Conservation (phyloP, 2,329 filamentous ascomycete species). For the Fusarium stilboides region DNA sequence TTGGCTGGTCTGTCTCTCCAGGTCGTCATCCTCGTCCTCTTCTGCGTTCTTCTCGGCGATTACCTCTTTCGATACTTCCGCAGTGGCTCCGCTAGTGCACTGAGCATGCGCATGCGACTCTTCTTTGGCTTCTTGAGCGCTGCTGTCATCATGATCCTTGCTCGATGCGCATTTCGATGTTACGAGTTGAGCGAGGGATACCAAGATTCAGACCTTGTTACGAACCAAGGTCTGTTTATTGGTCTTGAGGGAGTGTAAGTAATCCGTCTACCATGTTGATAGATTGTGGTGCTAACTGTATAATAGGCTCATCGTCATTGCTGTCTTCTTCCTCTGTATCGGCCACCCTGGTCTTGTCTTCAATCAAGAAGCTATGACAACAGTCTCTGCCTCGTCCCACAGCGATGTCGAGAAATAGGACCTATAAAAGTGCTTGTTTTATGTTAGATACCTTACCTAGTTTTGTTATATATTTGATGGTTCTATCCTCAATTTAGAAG, state of each 20-base stretch:
- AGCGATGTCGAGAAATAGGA: slow-evolving; percentile 28
- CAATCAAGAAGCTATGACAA: slow-evolving; percentile 11
- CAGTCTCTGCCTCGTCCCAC: slow-evolving; percentile 10
- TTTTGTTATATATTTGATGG: too few relatives aligned
- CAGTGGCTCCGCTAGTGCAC: slow-evolving; percentile 19
- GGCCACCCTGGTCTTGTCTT: slow-evolving; percentile 57
- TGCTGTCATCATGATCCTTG: slow-evolving; percentile 72
- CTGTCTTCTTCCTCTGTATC: slow-evolving; percentile 56
- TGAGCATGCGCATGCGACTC: slow-evolving; percentile 49
- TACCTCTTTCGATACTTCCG: slow-evolving; percentile 62
- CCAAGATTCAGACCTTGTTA: slow-evolving; percentile 66
- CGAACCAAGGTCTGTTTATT: slow-evolving; percentile 67
- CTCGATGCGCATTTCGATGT: slow-evolving; percentile 74
- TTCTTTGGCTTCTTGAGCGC: slow-evolving; percentile 68
- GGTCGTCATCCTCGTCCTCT: slow-evolving; percentile 68
- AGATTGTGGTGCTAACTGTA: slow-evolving; percentile 16
- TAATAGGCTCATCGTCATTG: slow-evolving; percentile 54
- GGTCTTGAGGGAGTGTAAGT: slow-evolving; percentile 66
- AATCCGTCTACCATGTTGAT: not conserved
- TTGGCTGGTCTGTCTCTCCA: slow-evolving; percentile 71
- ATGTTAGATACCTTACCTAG: too few relatives aligned
- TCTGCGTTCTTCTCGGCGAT: slow-evolving; percentile 63
- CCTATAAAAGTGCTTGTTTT: not conserved
- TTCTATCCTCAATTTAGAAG: too few relatives aligned
- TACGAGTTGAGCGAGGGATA: slow-evolving; percentile 77